Evolutionary conservation across 371 early-diverging fungal genomes (phyloP), one percentile per base, ranked within the genome.

Genomic region (Saksenaea oblongispora): DNA sequence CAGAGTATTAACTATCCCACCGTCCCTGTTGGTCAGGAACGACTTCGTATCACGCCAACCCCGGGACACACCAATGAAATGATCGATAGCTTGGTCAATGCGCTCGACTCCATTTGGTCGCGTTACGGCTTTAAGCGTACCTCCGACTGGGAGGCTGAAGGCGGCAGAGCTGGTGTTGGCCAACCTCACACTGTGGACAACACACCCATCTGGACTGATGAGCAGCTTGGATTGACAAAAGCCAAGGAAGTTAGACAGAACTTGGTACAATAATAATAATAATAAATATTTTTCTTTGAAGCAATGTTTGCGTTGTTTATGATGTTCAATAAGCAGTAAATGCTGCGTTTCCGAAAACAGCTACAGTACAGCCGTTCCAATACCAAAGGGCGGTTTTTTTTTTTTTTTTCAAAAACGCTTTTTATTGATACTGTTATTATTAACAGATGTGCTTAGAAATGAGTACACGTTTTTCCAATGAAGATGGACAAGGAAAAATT

Each of bases 1-100:
- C 96, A 96, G 83, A 80, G 83, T 71, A 96, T 96, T 84, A 96
- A 96, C 83, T 95, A 88, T 72, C 97, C 96, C 10, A 96, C 97
- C 24, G 97, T 96, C 11, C 74, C 94, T 27, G 83, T 83, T 4
- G 96, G 95, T 55, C 91, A 95, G 74, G 97, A 96, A 81, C 89
- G 97, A 39, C 87, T 96, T 61, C 89, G 97, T 42, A 95, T 95
- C 78, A 96, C 97, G 9, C 97, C 97, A 3, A 91, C 93, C 47
- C 97, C 97, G 9, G 93, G 92, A 36, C 97, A 96, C 74, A 86
- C 76, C 54, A 72, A 75, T 31, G 83, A 76, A 55, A 91, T 89
- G 86, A 87, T 91, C 75, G 85, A 88, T 54, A 76, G 82, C 36
- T 84, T 96, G 56, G 89, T 95, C 17, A 74, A 77, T n/a, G 87